Evolutionary conservation across 2,329 filamentous ascomycete genomes (phyloP).

Genomic region (Phyllosticta capitalensis): DNA sequence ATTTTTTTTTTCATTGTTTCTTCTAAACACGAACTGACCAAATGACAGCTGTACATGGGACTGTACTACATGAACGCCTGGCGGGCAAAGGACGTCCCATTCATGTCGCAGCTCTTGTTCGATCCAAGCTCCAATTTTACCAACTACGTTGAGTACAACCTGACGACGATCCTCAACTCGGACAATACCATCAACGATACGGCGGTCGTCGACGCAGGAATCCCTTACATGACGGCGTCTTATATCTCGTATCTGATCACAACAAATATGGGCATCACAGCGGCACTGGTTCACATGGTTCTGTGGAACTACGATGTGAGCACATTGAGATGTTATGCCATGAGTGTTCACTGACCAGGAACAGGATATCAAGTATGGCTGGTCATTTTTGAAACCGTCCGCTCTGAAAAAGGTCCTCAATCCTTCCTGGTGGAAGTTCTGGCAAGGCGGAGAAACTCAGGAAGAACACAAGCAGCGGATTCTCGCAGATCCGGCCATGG

Average conservation of each 20-base stretch:
- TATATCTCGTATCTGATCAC: conserved; percentile 9
- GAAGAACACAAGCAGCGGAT: conserved; percentile 16
- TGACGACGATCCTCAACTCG: conserved; percentile 13
- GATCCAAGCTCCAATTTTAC: conserved; percentile 8
- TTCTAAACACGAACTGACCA: neutral
- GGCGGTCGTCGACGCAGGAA: conserved; percentile 26
- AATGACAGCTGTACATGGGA: conserved; percentile 23
- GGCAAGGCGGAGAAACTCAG: conserved; percentile 14
- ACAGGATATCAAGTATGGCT: conserved; percentile 30
- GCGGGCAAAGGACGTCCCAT: conserved; percentile 28
- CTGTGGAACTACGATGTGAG: conserved; percentile 13
- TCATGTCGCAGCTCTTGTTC: conserved; percentile 7
- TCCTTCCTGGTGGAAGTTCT: conserved; percentile 15
- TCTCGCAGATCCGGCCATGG: conserved; percentile 17
- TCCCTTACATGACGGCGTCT: conserved; percentile 31
- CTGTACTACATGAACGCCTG: conserved; percentile 37
- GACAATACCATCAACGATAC: conserved; percentile 30
- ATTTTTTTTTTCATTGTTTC: too few species aligned
- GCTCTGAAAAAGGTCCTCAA: conserved; percentile 16
- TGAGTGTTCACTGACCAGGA: neutral
- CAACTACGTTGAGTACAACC: conserved; percentile 13
- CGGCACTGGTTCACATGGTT: conserved; percentile 37
- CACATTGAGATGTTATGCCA: neutral
- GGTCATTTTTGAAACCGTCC: conserved; percentile 18
- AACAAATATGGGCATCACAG: conserved; percentile 23